Base-by-base conservation (phyloP, 2,329 filamentous ascomycete genomes). In the Fusarium verticillioides region DNA sequence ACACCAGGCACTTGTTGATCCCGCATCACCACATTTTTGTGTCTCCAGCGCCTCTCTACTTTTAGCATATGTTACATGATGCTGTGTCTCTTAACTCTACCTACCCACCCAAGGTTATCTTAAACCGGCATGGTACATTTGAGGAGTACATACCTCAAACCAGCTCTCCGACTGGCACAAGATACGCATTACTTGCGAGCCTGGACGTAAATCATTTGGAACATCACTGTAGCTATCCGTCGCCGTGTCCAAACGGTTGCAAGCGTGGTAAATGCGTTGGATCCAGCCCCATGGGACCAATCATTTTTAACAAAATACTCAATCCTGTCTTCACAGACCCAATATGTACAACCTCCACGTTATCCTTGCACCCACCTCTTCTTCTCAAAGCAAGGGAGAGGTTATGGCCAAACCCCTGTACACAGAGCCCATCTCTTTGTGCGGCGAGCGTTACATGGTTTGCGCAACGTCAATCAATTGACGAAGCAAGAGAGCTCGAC, bases 261-360 rank as follows among this genome's bases (percentile, higher is more conserved):
- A 42, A 12, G 21, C n/a, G 30, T 47, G 58, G 26, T 49, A 26
- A 54, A 42, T 30, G 42, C 32, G 47, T 50, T 50, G 36, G 63
- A 46, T 42, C 72, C 72, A 52, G 44, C 50, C n/a, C 28, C 26
- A 40, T 63, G 72, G 72, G 53, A 73, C 69, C 70, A 73, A 66
- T 70, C 37, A 60, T 44, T 62, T 36, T 26, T 36, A 12, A 40
- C 37, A 6, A 28, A 19, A 26, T 26, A 23, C 26, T 36, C 39
- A 46, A 28, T 13, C 62, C 43, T 49, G 42, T 26, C 28, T 53
- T 21, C 30, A 50, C 21, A 21, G 40, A 26, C 32, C 28, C 42
- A 23, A 36, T 43, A 23, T 23, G 23, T 23, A n/a, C 30, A 59
- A 21, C 40, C 28, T 47, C 54, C 43, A 32, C 39, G 70, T 61